These are phyloP conservation scores for Podosphaera leucotricha DNA, from an alignment of 2,329 filamentous ascomycete species.

Conservation along the genomic window DNA sequence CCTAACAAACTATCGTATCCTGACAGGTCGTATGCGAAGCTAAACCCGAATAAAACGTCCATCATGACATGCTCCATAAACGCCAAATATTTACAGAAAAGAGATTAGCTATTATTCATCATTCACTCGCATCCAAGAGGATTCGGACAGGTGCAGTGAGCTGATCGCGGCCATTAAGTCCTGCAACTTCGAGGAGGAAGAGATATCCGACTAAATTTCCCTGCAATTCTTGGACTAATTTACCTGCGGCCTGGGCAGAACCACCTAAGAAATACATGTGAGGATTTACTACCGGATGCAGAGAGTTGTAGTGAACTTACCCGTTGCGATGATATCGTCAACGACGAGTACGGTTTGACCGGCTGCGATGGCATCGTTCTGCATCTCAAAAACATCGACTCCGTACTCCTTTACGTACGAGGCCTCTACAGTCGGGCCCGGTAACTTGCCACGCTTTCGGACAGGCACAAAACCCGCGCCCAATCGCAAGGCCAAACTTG, in stretches of 20 bases:
- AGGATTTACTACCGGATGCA: conserved; percentile 1
- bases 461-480: conserved; percentile 79
- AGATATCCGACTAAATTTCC: conserved; percentile 72
- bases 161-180: conserved; percentile 78
- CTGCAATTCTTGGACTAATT: conserved; percentile 66
- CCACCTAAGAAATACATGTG: conserved; percentile 37
- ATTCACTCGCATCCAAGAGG: conserved; percentile 41
- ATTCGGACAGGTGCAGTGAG: conserved; percentile 66
- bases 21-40: neutral
- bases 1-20: neutral
- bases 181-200: conserved; percentile 88
- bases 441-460: conserved; percentile 86
- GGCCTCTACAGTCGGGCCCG: conserved; percentile 66
- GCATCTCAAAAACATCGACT: conserved; percentile 87
- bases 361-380: conserved; percentile 58
- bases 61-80: conserved; percentile 3
- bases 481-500: conserved; percentile 60
- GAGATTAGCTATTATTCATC: conserved; percentile 1
- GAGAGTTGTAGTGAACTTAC: conserved; percentile 25
- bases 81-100: conserved; percentile 6
- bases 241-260: conserved; percentile 67
- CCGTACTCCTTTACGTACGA: conserved; percentile 92
- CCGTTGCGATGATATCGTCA: conserved; percentile 96
- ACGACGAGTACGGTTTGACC: conserved; percentile 84
- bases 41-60: neutral